Conservation (phyloP, 2,329 filamentous ascomycete species). For the Monilinia laxa region DNA sequence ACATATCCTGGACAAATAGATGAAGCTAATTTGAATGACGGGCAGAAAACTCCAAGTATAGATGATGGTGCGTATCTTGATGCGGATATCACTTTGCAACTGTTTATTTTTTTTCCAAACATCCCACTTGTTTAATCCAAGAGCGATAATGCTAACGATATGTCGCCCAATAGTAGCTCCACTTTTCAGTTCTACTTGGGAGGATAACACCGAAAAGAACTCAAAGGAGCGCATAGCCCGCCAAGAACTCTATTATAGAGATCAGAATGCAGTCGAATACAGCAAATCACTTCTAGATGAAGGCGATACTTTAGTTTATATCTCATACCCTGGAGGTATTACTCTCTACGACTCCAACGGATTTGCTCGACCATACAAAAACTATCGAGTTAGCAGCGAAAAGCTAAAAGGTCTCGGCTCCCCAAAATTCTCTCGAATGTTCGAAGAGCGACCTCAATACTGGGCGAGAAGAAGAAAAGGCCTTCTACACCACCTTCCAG, state of each 20-base stretch:
- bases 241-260: constrained; percentile 23
- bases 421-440: constrained; percentile 47
- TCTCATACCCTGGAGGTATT: constrained; percentile 42
- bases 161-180: background rate
- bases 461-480: constrained; percentile 43
- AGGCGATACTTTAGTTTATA: constrained; percentile 49
- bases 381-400: constrained; percentile 48
- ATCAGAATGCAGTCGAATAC: constrained; percentile 29
- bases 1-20: background rate
- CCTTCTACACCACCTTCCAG: constrained; percentile 36
- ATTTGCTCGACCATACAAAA: constrained; percentile 36
- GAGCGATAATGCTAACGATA: background rate
- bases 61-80: constrained; percentile 1
- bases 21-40: background rate
- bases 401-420: constrained; percentile 51
- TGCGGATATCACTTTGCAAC: background rate
- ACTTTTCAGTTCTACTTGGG: background rate
- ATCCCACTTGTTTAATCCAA: background rate
- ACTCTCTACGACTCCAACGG: constrained; percentile 32
- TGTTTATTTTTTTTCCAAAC: background rate
- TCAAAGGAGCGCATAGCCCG: background rate
- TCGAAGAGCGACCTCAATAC: constrained; percentile 47
- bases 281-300: constrained; percentile 28
- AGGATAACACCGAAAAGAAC: background rate
- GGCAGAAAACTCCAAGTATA: background rate